Evolutionary conservation across 345 rosid species (phyloP).

Genomic region (Euphorbia pulcherrima): DNA sequence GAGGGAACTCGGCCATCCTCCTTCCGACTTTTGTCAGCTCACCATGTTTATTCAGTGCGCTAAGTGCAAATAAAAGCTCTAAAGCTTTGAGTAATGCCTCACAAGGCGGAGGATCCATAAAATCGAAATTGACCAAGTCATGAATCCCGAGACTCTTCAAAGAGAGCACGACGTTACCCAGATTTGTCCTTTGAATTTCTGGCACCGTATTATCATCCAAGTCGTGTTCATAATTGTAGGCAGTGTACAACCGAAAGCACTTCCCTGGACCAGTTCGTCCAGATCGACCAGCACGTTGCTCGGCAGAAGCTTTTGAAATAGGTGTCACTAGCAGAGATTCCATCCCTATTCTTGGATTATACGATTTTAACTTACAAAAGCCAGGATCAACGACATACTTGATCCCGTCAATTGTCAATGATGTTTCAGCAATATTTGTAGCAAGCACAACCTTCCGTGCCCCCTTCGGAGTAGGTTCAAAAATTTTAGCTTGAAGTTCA

Average conservation of each 20-base stretch:
- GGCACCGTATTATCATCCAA: conserved; percentile 88
- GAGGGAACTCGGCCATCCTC: conserved; percentile 94
- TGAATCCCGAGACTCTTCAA: conserved; percentile 97
- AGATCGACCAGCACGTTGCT: conserved; percentile 85
- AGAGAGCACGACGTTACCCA: conserved; percentile 83
- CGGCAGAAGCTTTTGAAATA: conserved; percentile 86
- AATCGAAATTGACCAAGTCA: conserved; percentile 80
- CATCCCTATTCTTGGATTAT: conserved; percentile 93
- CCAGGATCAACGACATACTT: conserved; percentile 92
- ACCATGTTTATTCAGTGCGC: conserved; percentile 86
- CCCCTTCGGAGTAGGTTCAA: conserved; percentile 89
- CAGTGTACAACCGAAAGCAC: conserved; percentile 80
- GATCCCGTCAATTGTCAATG: conserved; percentile 85
- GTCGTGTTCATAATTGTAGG: conserved; percentile 71
- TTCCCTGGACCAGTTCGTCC: conserved; percentile 92
- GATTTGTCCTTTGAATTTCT: conserved; percentile 92
- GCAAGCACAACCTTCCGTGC: conserved; percentile 91
- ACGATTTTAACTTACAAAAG: conserved; percentile 80
- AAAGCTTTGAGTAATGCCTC: conserved; percentile 88
- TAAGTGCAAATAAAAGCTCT: conserved; percentile 74
- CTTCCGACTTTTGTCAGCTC: conserved; percentile 92
- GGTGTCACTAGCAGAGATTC: conserved; percentile 78
- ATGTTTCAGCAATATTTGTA: conserved; percentile 95
- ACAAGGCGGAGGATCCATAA: conserved; percentile 98
- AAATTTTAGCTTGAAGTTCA: conserved; percentile 85